These are phyloP conservation scores for Penicillium rolfsii DNA, from an alignment of 2,329 filamentous ascomycete genomes.

Conservation along the genomic window DNA sequence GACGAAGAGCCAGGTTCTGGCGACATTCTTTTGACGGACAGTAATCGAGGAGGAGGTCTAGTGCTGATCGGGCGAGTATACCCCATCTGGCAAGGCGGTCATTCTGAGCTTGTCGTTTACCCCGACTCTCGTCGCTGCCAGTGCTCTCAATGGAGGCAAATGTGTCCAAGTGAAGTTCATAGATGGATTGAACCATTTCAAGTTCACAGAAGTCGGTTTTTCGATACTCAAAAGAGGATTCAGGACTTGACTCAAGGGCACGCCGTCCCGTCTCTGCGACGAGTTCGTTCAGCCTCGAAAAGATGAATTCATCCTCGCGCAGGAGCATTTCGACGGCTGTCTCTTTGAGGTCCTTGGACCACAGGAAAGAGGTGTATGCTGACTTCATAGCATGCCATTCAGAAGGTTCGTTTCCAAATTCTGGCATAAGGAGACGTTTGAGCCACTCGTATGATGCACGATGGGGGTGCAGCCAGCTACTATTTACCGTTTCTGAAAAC, in stretches of 20 bases:
- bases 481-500: conserved; percentile 54
- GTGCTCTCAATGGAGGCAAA: conserved; percentile 66
- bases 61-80: conserved; percentile 58
- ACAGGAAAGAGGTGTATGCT: conserved; percentile 57
- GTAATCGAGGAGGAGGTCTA: conserved; percentile 48
- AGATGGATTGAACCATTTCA: conserved; percentile 63
- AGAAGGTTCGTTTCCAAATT: conserved; percentile 27
- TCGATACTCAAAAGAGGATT: conserved; percentile 33
- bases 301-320: conserved; percentile 58
- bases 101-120: conserved; percentile 57
- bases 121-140: conserved; percentile 58
- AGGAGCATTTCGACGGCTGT: conserved; percentile 58
- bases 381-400: conserved; percentile 40
- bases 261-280: conserved; percentile 35
- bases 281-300: conserved; percentile 44
- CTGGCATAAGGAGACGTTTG: conserved; percentile 53
- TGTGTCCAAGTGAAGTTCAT: conserved; percentile 69
- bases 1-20: conserved; percentile 58
- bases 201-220: conserved; percentile 43
- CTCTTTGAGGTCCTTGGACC: conserved; percentile 60
- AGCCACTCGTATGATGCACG: conserved; percentile 60
- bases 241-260: conserved; percentile 29
- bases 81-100: conserved; percentile 66
- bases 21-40: conserved; percentile 35
- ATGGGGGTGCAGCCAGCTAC: conserved; percentile 51